Conservation (phyloP, 129 eudicot genomes). For the Artemisia tridentata region DNA sequence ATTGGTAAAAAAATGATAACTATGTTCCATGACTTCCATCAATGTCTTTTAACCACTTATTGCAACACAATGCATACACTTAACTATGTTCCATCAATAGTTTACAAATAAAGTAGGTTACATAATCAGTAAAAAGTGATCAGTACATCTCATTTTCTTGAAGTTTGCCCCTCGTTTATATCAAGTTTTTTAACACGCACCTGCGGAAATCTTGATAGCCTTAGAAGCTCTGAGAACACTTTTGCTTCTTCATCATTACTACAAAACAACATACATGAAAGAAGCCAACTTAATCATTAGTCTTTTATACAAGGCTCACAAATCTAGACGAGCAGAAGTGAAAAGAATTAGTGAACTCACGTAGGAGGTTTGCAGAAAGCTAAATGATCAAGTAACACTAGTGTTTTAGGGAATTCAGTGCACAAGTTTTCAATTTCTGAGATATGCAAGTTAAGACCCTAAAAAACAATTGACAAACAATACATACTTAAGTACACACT, state of each 20-base stretch:
- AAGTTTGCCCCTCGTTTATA: not conserved
- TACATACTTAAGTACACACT: not conserved
- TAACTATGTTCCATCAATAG: too few species aligned
- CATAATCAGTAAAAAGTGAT: too few species aligned
- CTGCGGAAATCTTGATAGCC: constrained; percentile 78
- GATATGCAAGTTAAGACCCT: constrained; percentile 76
- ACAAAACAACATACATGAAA: constrained; percentile 14
- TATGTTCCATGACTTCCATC: too few species aligned
- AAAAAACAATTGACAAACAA: constrained; percentile 13
- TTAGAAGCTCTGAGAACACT: constrained; percentile 49
- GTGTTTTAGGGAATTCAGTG: constrained; percentile 67
- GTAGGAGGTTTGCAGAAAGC: constrained; percentile 86
- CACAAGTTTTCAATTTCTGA: constrained; percentile 66
- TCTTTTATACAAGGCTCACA: not conserved
- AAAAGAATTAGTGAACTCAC: constrained; percentile 33
- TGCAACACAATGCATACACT: too few species aligned
- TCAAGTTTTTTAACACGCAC: constrained; percentile 17
- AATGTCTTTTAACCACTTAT: too few species aligned
- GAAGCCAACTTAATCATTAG: not conserved
- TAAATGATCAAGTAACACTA: constrained; percentile 74
- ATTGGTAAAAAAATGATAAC: too few species aligned
- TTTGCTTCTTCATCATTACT: constrained; percentile 55
- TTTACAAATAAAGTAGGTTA: too few species aligned
- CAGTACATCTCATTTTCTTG: too few species aligned
- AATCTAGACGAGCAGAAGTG: constrained; percentile 16